Evolutionary conservation across 805 yeast genomes (phyloP), one percentile per base, ranked within the genome.

Genomic region (Teunomyces cretensis): DNA sequence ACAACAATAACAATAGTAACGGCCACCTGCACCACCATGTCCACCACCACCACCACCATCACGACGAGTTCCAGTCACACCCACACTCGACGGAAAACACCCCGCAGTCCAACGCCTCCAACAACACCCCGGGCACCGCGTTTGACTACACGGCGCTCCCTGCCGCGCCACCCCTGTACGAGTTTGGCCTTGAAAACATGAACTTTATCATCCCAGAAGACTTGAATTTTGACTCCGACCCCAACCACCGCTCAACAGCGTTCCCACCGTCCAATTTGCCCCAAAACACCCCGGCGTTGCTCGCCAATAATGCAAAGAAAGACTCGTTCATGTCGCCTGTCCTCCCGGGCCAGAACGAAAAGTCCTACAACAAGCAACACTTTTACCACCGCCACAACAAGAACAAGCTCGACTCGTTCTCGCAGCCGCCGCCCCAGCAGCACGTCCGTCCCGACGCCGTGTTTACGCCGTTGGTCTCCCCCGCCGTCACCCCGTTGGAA

Each of bases 391-490:
- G 66, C 44, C 66, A 63, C 41, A 43, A 41, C 38, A 33, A 31
- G 7, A 31, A 16, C 43, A 30, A 27, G 13, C 13, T 31, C 36
- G 37, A 28, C 9, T 30, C 47, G 9, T 28, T 22, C 19, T 45
- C n/a, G 39, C 61, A 46, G 26, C 59, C 48, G 28, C 52, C 41
- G 51, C 58, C 52, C 9, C 56, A 40, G 35, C 65, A 56, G 27
- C 70, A 67, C 44, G 72, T 79, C 2, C 64, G 81, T 36, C 81
- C 84, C 1, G 84, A 80, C 48, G 79, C 79, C 41, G 79, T 79
- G 4, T 86, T 84, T 63, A 86, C 94, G 1, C 94, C 95, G 0
- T 70, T 86, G 48, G 79, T 84, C 1, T 84, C 91, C 2, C 95
- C 95, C 0, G 83, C 86, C 8, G 85, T 81, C 12, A 80, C 89